Conservation (phyloP, 164 flowering plant genomes). For the Vitis rupestris region DNA sequence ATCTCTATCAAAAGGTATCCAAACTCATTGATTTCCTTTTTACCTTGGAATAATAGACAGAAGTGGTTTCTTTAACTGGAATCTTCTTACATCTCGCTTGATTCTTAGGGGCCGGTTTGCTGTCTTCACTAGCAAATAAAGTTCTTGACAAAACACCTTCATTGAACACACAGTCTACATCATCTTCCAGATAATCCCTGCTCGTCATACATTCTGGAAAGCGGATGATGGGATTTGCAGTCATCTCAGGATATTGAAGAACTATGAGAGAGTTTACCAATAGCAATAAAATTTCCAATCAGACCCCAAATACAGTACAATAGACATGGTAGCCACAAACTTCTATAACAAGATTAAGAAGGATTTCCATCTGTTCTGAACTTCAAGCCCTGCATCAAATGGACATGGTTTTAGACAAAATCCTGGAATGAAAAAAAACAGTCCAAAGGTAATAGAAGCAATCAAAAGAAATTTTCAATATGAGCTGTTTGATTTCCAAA, state of each 20-base stretch:
- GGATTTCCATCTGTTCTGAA: background rate
- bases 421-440: background rate
- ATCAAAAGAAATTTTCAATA: too few relatives aligned
- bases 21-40: background rate
- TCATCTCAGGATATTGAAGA: background rate
- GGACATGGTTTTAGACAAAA: background rate
- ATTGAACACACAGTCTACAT: background rate
- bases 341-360: background rate
- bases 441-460: too few relatives aligned
- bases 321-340: background rate
- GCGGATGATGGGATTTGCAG: background rate
- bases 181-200: background rate
- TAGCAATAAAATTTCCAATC: background rate
- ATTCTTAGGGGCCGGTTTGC: background rate
- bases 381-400: background rate
- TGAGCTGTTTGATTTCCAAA: too few relatives aligned
- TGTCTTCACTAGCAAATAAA: background rate
- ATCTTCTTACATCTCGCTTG: constrained; percentile 1
- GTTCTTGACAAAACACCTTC: background rate
- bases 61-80: constrained; percentile 10
- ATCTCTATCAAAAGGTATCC: background rate
- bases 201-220: background rate
- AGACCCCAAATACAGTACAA: background rate
- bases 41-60: constrained; percentile 5
- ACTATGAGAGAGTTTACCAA: background rate